phyloP scores from a whole-genome alignment of 148 eudicot species.

The Diospyros lotus region DNA sequence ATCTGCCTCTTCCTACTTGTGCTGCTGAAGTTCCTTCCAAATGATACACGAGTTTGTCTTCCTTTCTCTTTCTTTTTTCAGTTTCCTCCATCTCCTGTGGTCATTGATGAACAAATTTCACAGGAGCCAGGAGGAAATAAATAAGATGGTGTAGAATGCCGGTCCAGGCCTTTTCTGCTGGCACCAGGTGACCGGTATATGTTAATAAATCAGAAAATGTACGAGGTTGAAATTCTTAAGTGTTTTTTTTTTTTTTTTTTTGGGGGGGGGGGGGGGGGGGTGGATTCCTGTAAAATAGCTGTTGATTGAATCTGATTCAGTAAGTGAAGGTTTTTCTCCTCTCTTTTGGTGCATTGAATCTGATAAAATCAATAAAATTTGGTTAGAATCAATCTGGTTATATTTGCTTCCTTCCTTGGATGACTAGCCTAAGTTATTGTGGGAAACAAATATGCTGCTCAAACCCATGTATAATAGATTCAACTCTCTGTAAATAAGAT shows the following conservation, averaged over 20 bases:
- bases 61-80: neutral
- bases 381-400: too few species aligned
- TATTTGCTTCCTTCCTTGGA: too few species aligned
- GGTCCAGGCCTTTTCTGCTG: conserved; percentile 73
- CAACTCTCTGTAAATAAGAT: too few species aligned
- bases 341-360: too few species aligned
- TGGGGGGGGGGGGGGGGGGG: too few species aligned
- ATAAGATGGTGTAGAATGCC: conserved; percentile 37
- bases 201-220: conserved; percentile 24
- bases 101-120: neutral
- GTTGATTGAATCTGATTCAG: neutral
- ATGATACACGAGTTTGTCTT: conserved; percentile 22
- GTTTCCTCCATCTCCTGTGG: conserved; percentile 1
- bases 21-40: conserved; percentile 58
- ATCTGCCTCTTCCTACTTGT: conserved; percentile 41
- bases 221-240: neutral
- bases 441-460: too few species aligned
- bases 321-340: too few species aligned
- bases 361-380: too few species aligned
- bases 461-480: too few species aligned
- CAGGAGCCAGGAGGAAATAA: conserved; percentile 4
- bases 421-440: too few species aligned
- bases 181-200: conserved; percentile 71
- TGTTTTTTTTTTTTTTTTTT: neutral
- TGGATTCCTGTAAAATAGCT: conserved; percentile 15